phyloP scores from a whole-genome alignment of 2,329 filamentous ascomycete species.

The Hypoxylon sp. region DNA sequence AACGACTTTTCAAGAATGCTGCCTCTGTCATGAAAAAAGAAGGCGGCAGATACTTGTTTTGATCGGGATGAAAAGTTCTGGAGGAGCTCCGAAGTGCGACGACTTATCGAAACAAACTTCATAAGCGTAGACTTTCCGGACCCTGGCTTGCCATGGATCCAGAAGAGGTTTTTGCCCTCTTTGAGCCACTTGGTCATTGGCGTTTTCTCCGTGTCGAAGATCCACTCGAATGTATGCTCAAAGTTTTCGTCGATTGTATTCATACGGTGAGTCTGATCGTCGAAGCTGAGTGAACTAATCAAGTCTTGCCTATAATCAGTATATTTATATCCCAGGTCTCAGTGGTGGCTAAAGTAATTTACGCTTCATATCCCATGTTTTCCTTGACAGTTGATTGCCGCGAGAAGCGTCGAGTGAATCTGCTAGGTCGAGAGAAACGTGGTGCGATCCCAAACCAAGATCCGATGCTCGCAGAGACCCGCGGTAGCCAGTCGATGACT shows the following conservation, averaged over 20 bases:
- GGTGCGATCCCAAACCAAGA: background rate
- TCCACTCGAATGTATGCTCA: constrained; percentile 28
- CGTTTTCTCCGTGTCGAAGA: constrained; percentile 12
- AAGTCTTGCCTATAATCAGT: constrained; percentile 16
- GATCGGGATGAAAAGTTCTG: constrained; percentile 4
- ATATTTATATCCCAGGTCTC: too few relatives aligned
- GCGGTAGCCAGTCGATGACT: background rate
- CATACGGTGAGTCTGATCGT: constrained; percentile 7
- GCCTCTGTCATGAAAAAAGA: constrained; percentile 33
- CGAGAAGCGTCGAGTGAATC: too few relatives aligned
- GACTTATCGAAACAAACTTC: constrained; percentile 34
- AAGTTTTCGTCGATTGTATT: constrained; percentile 25
- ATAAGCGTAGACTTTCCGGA: constrained; percentile 37
- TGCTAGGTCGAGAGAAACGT: too few relatives aligned
- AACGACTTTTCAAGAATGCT: constrained; percentile 27
- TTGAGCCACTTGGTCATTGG: constrained; percentile 21
- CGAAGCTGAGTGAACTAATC: constrained; percentile 3
- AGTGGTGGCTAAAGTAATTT: too few relatives aligned
- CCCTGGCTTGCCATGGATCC: constrained; percentile 36
- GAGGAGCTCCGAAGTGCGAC: constrained; percentile 20
- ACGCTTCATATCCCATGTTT: too few relatives aligned
- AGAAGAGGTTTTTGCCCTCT: constrained; percentile 22
- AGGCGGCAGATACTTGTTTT: constrained; percentile 15
- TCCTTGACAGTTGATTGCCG: too few relatives aligned
- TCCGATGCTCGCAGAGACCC: background rate